A percentile compares a stretch with the other conserved stretches of the same genome.
Evolutionary conservation across 345 rosid species (phyloP).

Genomic region (Eucalyptus marginata): DNA sequence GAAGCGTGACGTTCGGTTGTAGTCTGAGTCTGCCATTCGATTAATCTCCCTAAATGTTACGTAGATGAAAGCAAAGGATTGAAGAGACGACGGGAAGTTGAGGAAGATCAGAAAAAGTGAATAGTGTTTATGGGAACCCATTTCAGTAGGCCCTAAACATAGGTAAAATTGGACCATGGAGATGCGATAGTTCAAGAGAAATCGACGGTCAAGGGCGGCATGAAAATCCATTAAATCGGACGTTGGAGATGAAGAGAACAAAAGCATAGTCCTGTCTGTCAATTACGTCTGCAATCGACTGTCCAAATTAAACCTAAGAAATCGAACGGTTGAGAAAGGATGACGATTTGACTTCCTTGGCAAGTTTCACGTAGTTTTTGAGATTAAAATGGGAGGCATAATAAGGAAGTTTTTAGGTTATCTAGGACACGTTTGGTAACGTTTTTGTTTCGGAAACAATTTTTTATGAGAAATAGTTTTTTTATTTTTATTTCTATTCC

Average conservation of each 20-base stretch:
- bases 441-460: rapidly evolving
- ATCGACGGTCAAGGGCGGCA: not conserved
- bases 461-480: too few species aligned
- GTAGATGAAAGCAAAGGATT: not conserved
- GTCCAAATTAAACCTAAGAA: not conserved
- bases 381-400: too few species aligned
- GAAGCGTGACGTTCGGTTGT: not conserved
- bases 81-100: not conserved
- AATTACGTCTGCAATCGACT: not conserved
- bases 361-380: too few species aligned
- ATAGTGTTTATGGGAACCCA: rapidly evolving
- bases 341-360: rapidly evolving
- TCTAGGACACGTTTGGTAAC: too few species aligned
- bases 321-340: rapidly evolving
- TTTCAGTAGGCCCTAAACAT: not conserved
- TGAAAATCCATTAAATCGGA: not conserved
- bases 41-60: not conserved
- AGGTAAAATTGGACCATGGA: not conserved
- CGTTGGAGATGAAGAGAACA: not conserved
- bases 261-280: rapidly evolving
- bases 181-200: not conserved
- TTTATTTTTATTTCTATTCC: too few species aligned
- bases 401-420: too few species aligned
- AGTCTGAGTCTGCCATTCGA: not conserved
- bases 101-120: not conserved